These are phyloP conservation scores for Hansenula lynferdii DNA, from an alignment of 1,139 yeast genomes.

Conservation along the genomic window DNA sequence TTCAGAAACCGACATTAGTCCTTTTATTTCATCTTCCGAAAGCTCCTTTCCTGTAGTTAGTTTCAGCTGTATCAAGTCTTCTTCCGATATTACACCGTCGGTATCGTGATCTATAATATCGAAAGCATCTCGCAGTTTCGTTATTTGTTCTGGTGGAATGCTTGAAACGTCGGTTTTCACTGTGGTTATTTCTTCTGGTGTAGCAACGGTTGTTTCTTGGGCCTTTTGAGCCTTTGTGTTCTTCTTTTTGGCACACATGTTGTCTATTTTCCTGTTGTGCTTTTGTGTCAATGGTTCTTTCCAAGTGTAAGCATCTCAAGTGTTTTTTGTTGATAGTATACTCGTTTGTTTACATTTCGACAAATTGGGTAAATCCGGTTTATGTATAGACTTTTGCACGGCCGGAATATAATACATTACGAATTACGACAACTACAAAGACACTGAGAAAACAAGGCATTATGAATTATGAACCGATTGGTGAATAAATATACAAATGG, in stretches of 20 bases:
- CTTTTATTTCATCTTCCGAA: slow-evolving; percentile 35
- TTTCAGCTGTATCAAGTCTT: slow-evolving; percentile 57
- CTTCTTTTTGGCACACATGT: background rate
- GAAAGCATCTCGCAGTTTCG: slow-evolving; percentile 46
- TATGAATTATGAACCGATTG: too few relatives aligned
- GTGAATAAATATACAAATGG: background rate
- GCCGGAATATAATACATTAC: too few relatives aligned
- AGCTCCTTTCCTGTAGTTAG: slow-evolving; percentile 43
- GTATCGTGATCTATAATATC: slow-evolving; percentile 79
- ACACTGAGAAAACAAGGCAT: too few relatives aligned
- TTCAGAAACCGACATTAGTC: slow-evolving; percentile 40
- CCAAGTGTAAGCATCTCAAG: too few relatives aligned
- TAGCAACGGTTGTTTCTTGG: background rate
- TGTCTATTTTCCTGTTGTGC: too few relatives aligned
- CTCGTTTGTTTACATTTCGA: slow-evolving; percentile 5
- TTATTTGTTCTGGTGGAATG: slow-evolving; percentile 29
- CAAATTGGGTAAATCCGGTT: slow-evolving; percentile 1
- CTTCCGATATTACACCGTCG: slow-evolving; percentile 58
- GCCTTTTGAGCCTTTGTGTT: too few relatives aligned
- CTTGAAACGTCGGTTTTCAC: slow-evolving; percentile 5
- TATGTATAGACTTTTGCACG: too few relatives aligned
- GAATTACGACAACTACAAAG: too few relatives aligned
- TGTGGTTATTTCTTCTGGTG: background rate
- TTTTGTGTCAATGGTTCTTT: too few relatives aligned
- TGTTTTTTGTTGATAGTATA: background rate